Conservation (phyloP, 805 yeast species). For the Saccharomyces eubayanus region DNA sequence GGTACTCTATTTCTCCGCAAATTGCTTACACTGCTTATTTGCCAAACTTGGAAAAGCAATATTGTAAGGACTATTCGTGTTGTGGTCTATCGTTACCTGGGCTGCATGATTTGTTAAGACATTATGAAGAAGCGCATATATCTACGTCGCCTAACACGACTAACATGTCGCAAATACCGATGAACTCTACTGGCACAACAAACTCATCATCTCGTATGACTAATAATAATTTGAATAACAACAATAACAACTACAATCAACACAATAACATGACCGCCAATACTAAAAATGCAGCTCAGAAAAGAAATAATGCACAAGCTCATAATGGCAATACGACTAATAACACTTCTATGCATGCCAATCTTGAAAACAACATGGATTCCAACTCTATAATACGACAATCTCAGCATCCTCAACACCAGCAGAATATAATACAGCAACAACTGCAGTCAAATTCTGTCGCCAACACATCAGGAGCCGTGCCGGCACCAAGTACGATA, state of each 20-base stretch:
- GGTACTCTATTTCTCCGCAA: conserved; percentile 43
- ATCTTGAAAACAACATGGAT: background rate
- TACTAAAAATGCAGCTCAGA: background rate
- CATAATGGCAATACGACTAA: background rate
- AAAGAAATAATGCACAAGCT: background rate
- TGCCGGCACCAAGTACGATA: background rate
- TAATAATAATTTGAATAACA: conserved; percentile 17
- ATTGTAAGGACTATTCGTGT: conserved; percentile 93
- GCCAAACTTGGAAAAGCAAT: conserved; percentile 90
- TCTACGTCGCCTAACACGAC: conserved; percentile 43
- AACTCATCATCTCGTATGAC: background rate
- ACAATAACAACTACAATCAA: conserved; percentile 14
- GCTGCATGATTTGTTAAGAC: conserved; percentile 84
- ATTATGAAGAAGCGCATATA: conserved; percentile 94
- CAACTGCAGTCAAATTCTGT: conserved; percentile 8
- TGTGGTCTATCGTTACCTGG: conserved; percentile 92
- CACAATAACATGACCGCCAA: conserved; percentile 1
- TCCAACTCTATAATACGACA: background rate
- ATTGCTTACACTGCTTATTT: conserved; percentile 64
- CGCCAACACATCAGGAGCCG: background rate
- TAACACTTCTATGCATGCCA: background rate
- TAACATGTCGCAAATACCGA: conserved; percentile 5
- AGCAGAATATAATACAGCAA: conserved; percentile 9
- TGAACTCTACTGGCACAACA: conserved; percentile 1
- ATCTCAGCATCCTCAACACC: conserved; percentile 5